Evolutionary conservation across 2,329 filamentous ascomycete species (phyloP), one percentile per base, ranked within the genome.

Genomic region (Didymella sp.): DNA sequence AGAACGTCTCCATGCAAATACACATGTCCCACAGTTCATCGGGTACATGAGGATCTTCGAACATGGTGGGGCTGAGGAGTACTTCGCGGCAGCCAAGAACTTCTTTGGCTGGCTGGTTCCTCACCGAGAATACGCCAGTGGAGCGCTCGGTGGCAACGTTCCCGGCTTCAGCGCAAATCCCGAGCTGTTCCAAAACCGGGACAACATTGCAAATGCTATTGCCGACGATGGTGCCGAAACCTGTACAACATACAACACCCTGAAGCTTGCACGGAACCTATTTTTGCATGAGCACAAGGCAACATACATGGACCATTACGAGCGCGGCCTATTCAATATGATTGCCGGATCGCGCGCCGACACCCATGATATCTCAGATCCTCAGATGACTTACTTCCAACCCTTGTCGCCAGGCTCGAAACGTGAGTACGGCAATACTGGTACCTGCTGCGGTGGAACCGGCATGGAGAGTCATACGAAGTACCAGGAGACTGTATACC

Each of bases 391-490:
- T 6, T 51, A 51, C 21, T 51, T 51, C 30, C 48, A 51, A n/a
- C 48, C 48, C 0, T 7, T 51, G 9, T 43, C 48, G 1, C 48
- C 48, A 9, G 48, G 48, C 0, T 27, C 48, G 2, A 3, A n/a
- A 11, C 48, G 48, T 6, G 48, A 51, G 22, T 51, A 51, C 13
- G 48, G 48, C 2, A 44, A 51, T 8, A 51, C 48, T 1, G 48
- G 48, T 1, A 51, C 48, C 15, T 51, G 48, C 12, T 51, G 48
- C 8, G 48, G 48, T 12, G 48, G 48, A n/a, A 37, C 48, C 3
- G 48, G 48, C 8, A 51, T 51, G 48, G 48, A 51, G 17, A 51
- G 48, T 21, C 48, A 51, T 17, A 51, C 48, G n/a, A 51, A 51
- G 30, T 51, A 51, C 15, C 48, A 51, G 40, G 48, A 51, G 30